Base-by-base conservation (phyloP, 192 early-diverging fungal genomes). In the Coemansia sp. region DNA sequence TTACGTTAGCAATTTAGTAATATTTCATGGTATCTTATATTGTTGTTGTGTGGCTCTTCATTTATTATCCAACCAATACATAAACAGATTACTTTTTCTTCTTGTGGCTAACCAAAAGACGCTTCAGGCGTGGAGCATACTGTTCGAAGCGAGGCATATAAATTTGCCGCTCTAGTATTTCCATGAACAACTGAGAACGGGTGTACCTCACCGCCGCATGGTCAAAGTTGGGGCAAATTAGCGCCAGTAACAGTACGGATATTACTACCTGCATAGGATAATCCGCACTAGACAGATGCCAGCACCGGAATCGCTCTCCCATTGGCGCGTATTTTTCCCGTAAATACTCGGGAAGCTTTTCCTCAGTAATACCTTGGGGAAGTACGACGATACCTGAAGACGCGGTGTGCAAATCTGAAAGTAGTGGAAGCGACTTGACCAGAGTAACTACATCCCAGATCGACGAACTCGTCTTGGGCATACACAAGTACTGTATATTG, bases 351-450 rank as follows among this genome's bases (percentile, higher is more conserved):
- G 40, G 40, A 47, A 7, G 11, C 17, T 21, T 8, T 8, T 19
- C 19, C 2, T n/a, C 19, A 0, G 14, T 38, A 10, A 60, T 17
- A 5, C 58, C 35, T 2, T 19, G n/a, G 6, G 35, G n/a, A 19
- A 60, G 3, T 3, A 4, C 6, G 57, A n/a, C n/a, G 0, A 35
- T 0, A 2, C 3, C 9, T 19, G 57, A 35, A 0, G 4, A 0
- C 5, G 1, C 7, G 9, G 35, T 10, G 10, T 10, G 4, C 14
- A 60, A 7, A 38, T 60, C 58, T 6, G 35, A 38, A 1, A 60
- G 58, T 38, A 60, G 58, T 7, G 58, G 33, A n/a, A 60, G 58
- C 58, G 58, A 60, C 35, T 8, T 17, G 14, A 60, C 10, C 2
- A 60, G n/a, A n/a, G 9, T 38, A 21, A 60, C 19, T 1, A 21